These are phyloP conservation scores for Colletotrichum eremochloae DNA, from an alignment of 2,329 filamentous ascomycete species.

Conservation along the genomic window DNA sequence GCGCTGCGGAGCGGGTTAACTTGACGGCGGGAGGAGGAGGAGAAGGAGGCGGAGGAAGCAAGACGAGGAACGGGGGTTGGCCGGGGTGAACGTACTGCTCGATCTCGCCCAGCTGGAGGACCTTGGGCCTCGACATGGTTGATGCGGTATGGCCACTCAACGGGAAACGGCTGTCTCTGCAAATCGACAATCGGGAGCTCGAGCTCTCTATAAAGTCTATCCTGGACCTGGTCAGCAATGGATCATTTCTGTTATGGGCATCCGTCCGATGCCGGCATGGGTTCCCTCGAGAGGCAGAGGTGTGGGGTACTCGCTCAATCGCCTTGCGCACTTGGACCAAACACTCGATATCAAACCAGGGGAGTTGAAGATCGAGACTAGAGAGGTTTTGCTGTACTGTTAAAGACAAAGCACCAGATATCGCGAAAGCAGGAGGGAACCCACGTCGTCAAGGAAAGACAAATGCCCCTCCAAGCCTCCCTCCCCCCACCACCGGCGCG, in stretches of 20 bases:
- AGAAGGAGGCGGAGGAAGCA: too few relatives aligned
- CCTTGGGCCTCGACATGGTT: conserved; percentile 47
- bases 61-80: background rate
- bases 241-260: background rate
- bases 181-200: too few relatives aligned
- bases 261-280: background rate
- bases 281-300: background rate
- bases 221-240: background rate
- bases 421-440: background rate
- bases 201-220: background rate
- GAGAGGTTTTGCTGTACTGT: background rate
- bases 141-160: background rate
- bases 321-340: background rate
- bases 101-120: conserved; percentile 57
- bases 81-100: conserved; percentile 51
- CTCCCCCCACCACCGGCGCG: conserved; percentile 7
- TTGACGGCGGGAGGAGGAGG: too few relatives aligned
- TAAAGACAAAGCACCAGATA: background rate
- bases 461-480: conserved; percentile 14
- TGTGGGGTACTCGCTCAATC: background rate
- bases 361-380: too few relatives aligned
- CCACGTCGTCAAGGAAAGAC: background rate
- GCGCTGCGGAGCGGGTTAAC: conserved; percentile 64
- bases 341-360: background rate
- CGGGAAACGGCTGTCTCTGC: background rate